Evolutionary conservation across 2,329 filamentous ascomycete genomes (phyloP).

Genomic region (Geosmithia putterillii): DNA sequence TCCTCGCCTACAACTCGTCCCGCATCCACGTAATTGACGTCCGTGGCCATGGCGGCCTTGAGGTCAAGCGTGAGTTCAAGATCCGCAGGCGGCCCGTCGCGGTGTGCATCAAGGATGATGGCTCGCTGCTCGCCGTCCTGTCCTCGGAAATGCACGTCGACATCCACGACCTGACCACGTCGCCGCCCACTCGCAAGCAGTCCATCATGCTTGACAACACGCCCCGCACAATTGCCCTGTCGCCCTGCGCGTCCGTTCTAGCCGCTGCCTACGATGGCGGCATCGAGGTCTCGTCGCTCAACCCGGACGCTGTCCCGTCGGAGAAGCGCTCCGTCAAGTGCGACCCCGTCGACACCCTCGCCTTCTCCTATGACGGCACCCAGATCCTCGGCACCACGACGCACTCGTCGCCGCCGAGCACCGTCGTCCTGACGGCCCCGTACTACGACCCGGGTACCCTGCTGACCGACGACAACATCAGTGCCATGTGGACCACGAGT

Average conservation of each 20-base stretch:
- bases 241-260: slow-evolving; percentile 69
- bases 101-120: slow-evolving; percentile 70
- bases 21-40: slow-evolving; percentile 70
- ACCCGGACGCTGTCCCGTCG: slow-evolving; percentile 46
- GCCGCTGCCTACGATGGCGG: slow-evolving; percentile 77
- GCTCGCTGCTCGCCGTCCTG: slow-evolving; percentile 62
- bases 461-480: slow-evolving; percentile 51
- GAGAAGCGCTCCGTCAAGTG: slow-evolving; percentile 70
- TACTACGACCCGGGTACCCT: slow-evolving; percentile 64
- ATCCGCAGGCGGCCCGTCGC: slow-evolving; percentile 64
- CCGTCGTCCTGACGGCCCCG: slow-evolving; percentile 67
- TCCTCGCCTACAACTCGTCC: slow-evolving; percentile 77
- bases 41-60: slow-evolving; percentile 33
- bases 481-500: slow-evolving; percentile 73
- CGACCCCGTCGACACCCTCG: slow-evolving; percentile 59
- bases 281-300: slow-evolving; percentile 76
- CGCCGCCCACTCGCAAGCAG: slow-evolving; percentile 57
- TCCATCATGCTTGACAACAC: slow-evolving; percentile 68
- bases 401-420: slow-evolving; percentile 50
- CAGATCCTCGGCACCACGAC: slow-evolving; percentile 67
- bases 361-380: slow-evolving; percentile 67
- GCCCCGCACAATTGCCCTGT: slow-evolving; percentile 67
- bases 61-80: slow-evolving; percentile 67
- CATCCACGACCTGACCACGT: slow-evolving; percentile 59
- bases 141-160: slow-evolving; percentile 77